Base-by-base conservation (phyloP, 2,329 filamentous ascomycete species). In the Whalleya microplaca region DNA sequence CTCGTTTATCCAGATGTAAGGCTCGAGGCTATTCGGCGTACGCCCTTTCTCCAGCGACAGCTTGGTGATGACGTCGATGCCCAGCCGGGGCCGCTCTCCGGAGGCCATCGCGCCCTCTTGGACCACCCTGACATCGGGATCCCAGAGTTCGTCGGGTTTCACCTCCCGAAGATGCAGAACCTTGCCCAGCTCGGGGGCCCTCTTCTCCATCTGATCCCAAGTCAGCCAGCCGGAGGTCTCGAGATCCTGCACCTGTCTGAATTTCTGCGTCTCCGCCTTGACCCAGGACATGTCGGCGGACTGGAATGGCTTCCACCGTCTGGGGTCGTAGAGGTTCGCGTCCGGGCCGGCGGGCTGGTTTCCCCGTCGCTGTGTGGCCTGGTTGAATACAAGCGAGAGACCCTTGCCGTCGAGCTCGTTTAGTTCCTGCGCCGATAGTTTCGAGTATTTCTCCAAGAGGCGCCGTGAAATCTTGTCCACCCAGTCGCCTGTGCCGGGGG, bases 41-140 rank as follows among this genome's bases (percentile, higher is more conserved):
- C 1, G 21, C 43, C 55, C 61, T n/a, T 59, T 62, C 49, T 56
- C 57, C 23, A 68, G 58, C 21, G 65, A 63, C 40, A 62, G 50
- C 32, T 46, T 53, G 8, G 66, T 67, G 29, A 56, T 27, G 20
- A 60, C 20, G 21, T 52, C 48, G 5, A 65, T 55, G 7, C 41
- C 53, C 32, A 67, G 37, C 2, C 54, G 58, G 3, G 20, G n/a
- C n/a, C 52, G 57, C 48, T 55, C 12, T 7, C 45, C 43, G 4
- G 8, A 14, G 4, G 45, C 48, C 2, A 29, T 53, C 20, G 45
- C 53, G 19, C 32, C 10, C 43, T 68, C 63, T 16, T 50, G 16
- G 18, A 53, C 6, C 40, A 18, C 21, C 41, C 61, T 62, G 40
- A 19, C 53, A 16, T 62, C 23, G 3, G 63, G 61, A 23, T 66